Base-by-base conservation (phyloP, 768 basidiomycete genomes). In the Fomitopsis pulvina region DNA sequence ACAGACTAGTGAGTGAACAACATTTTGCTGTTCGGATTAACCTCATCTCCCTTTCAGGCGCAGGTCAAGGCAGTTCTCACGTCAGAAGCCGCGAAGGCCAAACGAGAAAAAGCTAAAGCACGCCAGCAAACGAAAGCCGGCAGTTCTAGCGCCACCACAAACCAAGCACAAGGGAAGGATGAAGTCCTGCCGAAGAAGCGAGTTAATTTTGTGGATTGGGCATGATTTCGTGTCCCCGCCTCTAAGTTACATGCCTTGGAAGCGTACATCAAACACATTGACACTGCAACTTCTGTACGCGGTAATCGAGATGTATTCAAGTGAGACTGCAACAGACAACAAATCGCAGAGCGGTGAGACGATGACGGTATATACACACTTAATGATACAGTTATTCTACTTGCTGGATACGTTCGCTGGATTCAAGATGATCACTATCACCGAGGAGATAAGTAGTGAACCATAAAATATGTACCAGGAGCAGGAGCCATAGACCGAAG, bases 361-460 rank as follows among this genome's bases (percentile, higher is more conserved):
- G 29, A 30, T 30, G 34, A 37, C 34, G 34, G 34, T 18, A 37
- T 37, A 37, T 37, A 6, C 7, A 7, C n/a, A n/a, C n/a, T n/a
- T 9, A 12, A 34, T 37, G 14, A 22, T 46, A 46, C 45, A 46
- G 8, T n/a, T 46, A 46, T 3, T 34, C 45, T 46, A 46, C 45
- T 46, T 46, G 30, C 30, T 37, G 32, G 16, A 7, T 28, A 5
- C 3, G 21, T 18, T 34, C 34, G 34, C 14, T 34, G 32, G n/a
- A 37, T 46, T 28, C 32, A 46, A 21, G 45, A 37, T 21, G 30
- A 44, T 21, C 22, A n/a, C 18, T 5, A 37, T 16, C 18, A 30
- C 8, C 8, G 34, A 37, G 14, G 34, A 16, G 5, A 7, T 37
- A 18, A 37, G 29, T 37, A 37, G 37, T 37, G 16, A 46, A 18